These are phyloP conservation scores for Diaporthe caulivora DNA, from an alignment of 2,329 filamentous ascomycete genomes.

Conservation along the genomic window DNA sequence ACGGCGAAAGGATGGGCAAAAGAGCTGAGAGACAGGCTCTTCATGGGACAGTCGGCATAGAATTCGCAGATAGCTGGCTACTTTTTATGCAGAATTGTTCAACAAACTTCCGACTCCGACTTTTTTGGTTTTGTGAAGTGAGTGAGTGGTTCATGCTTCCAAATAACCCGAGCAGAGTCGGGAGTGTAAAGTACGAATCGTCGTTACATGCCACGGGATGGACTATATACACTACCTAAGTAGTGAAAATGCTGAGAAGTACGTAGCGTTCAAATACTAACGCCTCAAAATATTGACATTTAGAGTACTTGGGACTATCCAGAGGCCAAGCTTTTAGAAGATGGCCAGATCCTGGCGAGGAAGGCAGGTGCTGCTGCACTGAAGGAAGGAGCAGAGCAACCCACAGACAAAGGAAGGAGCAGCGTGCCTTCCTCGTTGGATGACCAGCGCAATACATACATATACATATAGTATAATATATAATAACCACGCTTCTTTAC, in stretches of 20 bases:
- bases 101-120: background rate
- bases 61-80: constrained; percentile 25
- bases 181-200: background rate
- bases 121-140: background rate
- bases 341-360: background rate
- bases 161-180: no score
- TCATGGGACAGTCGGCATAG: background rate
- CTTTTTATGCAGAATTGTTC: background rate
- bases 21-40: background rate
- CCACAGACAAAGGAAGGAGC: no score
- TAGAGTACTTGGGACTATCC: background rate
- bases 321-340: no score
- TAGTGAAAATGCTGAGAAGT: no score
- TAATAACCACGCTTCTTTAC: no score
- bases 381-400: background rate
- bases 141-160: background rate
- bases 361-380: background rate
- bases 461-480: no score
- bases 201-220: no score
- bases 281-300: background rate
- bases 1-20: constrained; percentile 7
- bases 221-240: no score
- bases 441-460: background rate
- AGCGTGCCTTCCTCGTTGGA: background rate
- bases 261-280: no score